Evolutionary conservation across 1,139 yeast species (phyloP), one percentile per base, ranked within the genome.

Genomic region (Geotrichum carabidarum): DNA sequence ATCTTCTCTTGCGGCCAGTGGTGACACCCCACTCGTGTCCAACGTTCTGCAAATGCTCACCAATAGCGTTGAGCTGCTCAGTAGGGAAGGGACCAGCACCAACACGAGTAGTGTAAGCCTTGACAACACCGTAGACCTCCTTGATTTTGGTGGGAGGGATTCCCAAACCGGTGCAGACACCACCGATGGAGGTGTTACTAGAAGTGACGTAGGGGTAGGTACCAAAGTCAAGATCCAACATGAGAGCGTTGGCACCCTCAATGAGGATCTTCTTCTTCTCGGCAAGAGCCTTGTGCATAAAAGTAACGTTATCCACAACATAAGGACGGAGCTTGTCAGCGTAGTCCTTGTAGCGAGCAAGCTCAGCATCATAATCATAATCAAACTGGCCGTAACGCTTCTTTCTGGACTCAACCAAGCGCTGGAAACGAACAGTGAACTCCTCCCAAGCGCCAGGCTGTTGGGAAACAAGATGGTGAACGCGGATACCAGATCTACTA

Each of bases 61-160:
- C 99, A 54, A 77, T 81, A 44, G 76, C 83, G 71, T 93, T 90
- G 70, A 91, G 80, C 72, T 91, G 98, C 74, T 93, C 99, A 57
- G 98, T 85, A 60, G 99, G 98, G 86, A 93, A 93, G 38, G 99
- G 99, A 60, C 99, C 99, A 68, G 90, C 98, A 66, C 99, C 99
- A 57, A 93, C 99, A 74, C 99, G 84, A 44, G 99, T 93, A 50
- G 99, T 94, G 74, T 93, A 93, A 47, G 99, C 99, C 77, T 93
- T 93, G 55, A 91, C 98, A 44, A 93, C 99, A 72, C 99, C 99
- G 69, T 85, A 89, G 49, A 90, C 78, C 69, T 89, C 84, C 54
- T 78, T 80, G 65, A 93, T 85, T 61, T 83, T 75, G 62, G 76
- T 81, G 63, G 99, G 99, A 37, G 99, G 97, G 58, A 93, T 73